phyloP scores from a whole-genome alignment of 805 yeast genomes.

The Myxozyma kluyveri region DNA sequence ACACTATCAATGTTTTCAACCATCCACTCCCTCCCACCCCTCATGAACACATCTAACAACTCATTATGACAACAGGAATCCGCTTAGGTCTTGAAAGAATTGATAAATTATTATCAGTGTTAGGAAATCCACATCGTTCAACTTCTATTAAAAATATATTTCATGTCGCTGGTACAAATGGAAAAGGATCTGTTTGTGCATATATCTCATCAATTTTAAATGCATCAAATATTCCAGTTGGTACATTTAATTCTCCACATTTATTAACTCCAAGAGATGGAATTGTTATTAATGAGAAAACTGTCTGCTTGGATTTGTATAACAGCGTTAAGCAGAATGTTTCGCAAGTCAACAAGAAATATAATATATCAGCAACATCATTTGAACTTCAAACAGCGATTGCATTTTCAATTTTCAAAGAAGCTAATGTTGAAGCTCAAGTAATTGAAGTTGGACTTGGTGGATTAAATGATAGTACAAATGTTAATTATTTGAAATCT shows the following conservation, averaged over 20 bases:
- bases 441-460: constrained; percentile 95
- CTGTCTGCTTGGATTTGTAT: constrained; percentile 52
- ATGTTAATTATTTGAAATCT: constrained; percentile 49
- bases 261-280: constrained; percentile 70
- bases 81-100: constrained; percentile 60
- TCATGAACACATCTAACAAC: no score
- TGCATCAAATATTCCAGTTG: constrained; percentile 51
- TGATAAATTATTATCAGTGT: constrained; percentile 42
- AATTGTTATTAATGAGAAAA: constrained; percentile 59
- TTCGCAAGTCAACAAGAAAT: constrained; percentile 40
- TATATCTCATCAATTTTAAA: constrained; percentile 67
- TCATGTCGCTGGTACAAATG: constrained; percentile 97
- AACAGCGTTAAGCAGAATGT: constrained; percentile 46
- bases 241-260: constrained; percentile 90
- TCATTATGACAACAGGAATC: constrained; percentile 43
- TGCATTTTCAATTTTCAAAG: constrained; percentile 72
- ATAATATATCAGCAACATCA: constrained; percentile 69
- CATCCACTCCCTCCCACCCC: no score
- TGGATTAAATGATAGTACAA: constrained; percentile 86
- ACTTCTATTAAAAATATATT: constrained; percentile 43
- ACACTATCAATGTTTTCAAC: no score
- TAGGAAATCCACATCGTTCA: constrained; percentile 66
- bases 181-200: constrained; percentile 90
- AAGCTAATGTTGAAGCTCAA: constrained; percentile 63
- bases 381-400: constrained; percentile 83